These are phyloP conservation scores for Epichloe festucae DNA, from an alignment of 2,329 filamentous ascomycete genomes.

Conservation along the genomic window DNA sequence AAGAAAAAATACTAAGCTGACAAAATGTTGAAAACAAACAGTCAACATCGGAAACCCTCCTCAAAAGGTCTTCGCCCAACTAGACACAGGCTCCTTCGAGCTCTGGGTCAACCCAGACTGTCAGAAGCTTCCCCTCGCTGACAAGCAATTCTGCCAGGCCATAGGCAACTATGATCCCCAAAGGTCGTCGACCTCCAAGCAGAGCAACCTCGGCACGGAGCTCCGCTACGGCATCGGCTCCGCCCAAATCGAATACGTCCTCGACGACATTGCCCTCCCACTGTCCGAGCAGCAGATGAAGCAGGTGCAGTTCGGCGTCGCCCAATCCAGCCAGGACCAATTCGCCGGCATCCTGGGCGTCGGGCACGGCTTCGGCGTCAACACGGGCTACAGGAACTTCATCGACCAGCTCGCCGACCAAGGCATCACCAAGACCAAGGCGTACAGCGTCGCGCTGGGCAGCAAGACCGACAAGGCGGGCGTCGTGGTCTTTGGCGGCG, in stretches of 20 bases:
- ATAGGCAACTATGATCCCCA: slow-evolving; percentile 31
- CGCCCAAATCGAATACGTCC: slow-evolving; percentile 37
- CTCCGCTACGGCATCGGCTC: slow-evolving; percentile 38
- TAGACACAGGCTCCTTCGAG: slow-evolving; percentile 49
- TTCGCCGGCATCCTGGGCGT: slow-evolving; percentile 58
- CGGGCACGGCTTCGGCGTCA: slow-evolving; percentile 45
- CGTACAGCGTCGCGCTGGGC: slow-evolving; percentile 54
- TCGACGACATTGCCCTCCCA: slow-evolving; percentile 31
- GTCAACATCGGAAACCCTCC: slow-evolving; percentile 40
- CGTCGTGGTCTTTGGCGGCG: slow-evolving; percentile 54
- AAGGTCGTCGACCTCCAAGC: slow-evolving; percentile 26
- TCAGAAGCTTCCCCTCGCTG: slow-evolving; percentile 28
- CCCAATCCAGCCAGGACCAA: slow-evolving; percentile 34
- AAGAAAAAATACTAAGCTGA: background rate
- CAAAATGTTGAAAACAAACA: slow-evolving; percentile 20
- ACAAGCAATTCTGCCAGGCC: slow-evolving; percentile 31
- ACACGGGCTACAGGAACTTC: slow-evolving; percentile 36
- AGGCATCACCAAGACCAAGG: slow-evolving; percentile 44
- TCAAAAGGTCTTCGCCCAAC: slow-evolving; percentile 39
- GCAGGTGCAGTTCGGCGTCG: slow-evolving; percentile 52
- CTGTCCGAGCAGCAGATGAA: slow-evolving; percentile 22
- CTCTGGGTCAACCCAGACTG: slow-evolving; percentile 51
- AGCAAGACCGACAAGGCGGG: slow-evolving; percentile 46
- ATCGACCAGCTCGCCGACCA: slow-evolving; percentile 36
- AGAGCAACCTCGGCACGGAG: slow-evolving; percentile 22